These are phyloP conservation scores for Fusarium sp. DNA, from an alignment of 2,329 filamentous ascomycete genomes.

Conservation along the genomic window DNA sequence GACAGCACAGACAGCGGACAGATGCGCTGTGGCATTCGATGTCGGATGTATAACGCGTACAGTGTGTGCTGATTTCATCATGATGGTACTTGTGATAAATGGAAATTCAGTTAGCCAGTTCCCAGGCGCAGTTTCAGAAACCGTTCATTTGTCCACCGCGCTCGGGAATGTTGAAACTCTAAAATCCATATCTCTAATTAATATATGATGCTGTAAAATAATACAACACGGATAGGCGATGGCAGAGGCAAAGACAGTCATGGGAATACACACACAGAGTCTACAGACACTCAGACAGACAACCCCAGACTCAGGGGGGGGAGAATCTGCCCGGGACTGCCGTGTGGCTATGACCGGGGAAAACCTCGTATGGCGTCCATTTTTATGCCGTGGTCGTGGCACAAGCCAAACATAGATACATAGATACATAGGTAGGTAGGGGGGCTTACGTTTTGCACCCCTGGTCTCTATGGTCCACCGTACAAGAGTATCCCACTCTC, in stretches of 20 bases:
- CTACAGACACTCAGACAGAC: not conserved
- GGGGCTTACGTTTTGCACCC: conserved; percentile 30
- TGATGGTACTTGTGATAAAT: too few species aligned
- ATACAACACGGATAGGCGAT: too few species aligned
- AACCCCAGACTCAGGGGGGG: conserved; percentile 11
- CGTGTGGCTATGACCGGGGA: conserved; percentile 42
- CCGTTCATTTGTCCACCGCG: conserved; percentile 15
- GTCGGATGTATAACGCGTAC: conserved; percentile 7
- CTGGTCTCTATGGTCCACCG: conserved; percentile 19
- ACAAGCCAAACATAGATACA: conserved; percentile 45
- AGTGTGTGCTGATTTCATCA: conserved; percentile 24
- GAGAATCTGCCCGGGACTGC: conserved; percentile 23
- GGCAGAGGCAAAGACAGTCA: not conserved
- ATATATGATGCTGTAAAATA: not conserved
- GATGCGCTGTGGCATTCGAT: conserved; percentile 7
- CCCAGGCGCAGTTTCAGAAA: conserved; percentile 34
- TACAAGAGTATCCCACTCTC: conserved; percentile 25
- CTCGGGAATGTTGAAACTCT: not conserved
- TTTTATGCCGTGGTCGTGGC: conserved; percentile 38
- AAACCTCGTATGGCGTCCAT: conserved; percentile 38
- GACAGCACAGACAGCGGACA: conserved; percentile 12
- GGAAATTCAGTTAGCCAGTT: conserved; percentile 18
- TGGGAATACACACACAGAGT: not conserved
- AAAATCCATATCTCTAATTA: conserved; percentile 2
- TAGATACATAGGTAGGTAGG: too few species aligned